A percentile compares a stretch with the other conserved stretches of the same genome.
Conservation (phyloP, 2,329 filamentous ascomycete species). For the Tolypocladium endophyticum region DNA sequence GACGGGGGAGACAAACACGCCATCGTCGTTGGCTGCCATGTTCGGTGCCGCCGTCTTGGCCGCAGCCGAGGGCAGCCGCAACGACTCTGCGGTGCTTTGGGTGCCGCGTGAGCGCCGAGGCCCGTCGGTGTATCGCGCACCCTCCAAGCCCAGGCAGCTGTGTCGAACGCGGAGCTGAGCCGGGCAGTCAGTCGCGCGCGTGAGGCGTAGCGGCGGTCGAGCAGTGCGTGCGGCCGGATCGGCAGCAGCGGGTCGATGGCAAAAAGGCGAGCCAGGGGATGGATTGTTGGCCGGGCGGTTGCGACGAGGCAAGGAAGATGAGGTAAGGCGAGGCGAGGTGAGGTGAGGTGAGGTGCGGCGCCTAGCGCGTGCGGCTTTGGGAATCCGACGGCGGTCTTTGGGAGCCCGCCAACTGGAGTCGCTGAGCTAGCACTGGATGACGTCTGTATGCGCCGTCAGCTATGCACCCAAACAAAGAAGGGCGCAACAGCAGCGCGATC, state of each 20-base stretch:
- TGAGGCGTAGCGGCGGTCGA: neutral
- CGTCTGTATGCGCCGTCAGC: neutral
- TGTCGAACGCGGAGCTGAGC: neutral
- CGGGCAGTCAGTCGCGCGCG: neutral
- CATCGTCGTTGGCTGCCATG: conserved; percentile 47
- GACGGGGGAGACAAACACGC: conserved; percentile 28
- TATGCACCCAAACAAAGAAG: neutral
- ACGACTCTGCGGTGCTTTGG: neutral
- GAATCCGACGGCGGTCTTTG: neutral
- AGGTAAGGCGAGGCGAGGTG: neutral
- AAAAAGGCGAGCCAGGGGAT: neutral
- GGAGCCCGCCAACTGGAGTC: neutral
- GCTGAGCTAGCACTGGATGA: neutral
- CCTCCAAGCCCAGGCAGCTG: neutral
- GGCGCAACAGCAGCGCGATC: neutral
- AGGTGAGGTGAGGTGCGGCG: neutral
- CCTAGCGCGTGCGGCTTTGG: neutral
- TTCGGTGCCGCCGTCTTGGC: conserved; percentile 4
- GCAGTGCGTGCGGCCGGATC: neutral
- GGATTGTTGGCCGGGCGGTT: neutral
- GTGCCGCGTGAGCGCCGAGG: neutral
- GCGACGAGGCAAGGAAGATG: neutral
- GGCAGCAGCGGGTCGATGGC: neutral
- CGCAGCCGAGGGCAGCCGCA: conserved; percentile 1
- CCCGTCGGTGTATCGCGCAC: neutral